Evolutionary conservation across 225 moss, liverwort and hornwort species (phyloP).

Genomic region (Rhytidiadelphus loreus): DNA sequence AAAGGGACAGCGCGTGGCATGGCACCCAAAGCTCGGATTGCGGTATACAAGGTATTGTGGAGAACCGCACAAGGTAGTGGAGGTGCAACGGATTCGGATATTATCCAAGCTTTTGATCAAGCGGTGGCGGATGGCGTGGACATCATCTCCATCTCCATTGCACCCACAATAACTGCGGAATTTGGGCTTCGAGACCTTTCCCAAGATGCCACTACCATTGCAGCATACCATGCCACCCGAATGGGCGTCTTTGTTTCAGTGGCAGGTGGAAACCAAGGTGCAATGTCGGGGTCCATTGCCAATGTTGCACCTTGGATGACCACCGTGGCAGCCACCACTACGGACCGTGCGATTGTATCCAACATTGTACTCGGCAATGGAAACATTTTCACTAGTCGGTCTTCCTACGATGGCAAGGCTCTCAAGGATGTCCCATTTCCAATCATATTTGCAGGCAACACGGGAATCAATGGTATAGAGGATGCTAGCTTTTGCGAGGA

Average conservation of each 20-base stretch:
- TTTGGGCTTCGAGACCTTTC: neutral
- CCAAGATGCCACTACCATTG: neutral
- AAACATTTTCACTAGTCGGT: neutral
- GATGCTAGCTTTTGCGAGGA: neutral
- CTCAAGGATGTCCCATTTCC: neutral
- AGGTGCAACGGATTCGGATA: neutral
- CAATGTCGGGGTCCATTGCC: no score
- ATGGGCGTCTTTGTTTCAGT: no score
- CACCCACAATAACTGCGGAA: fast-evolving
- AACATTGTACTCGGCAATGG: slow-evolving; percentile 17
- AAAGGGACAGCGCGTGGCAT: fast-evolving
- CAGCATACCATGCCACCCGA: no score
- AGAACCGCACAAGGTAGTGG: fast-evolving
- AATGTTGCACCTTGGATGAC: slow-evolving; percentile 9
- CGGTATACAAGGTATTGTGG: neutral
- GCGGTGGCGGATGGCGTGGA: slow-evolving; percentile 10
- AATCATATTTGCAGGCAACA: neutral
- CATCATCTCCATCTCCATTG: neutral
- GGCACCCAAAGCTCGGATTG: neutral
- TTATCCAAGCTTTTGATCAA: slow-evolving; percentile 17
- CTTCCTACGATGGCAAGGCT: neutral
- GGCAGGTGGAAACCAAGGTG: no score
- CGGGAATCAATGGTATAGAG: neutral
- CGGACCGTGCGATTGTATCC: slow-evolving; percentile 22
- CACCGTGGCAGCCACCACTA: slow-evolving; percentile 40